Evolutionary conservation across 768 basidiomycete species (phyloP), one percentile per base, ranked within the genome.

Genomic region (Podaxis sp.): DNA sequence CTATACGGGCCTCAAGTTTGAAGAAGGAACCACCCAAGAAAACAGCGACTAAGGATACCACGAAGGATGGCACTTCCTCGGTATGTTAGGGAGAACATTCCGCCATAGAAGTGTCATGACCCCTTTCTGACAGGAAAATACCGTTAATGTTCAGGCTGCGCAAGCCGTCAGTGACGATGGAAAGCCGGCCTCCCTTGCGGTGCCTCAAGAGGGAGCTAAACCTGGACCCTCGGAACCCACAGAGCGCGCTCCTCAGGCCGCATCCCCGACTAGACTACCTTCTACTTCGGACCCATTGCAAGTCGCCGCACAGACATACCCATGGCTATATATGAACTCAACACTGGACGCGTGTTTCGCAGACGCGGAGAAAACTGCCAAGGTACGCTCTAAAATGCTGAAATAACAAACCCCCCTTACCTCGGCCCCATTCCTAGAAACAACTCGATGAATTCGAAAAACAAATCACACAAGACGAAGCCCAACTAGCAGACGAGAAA

Each of bases 291-390:
- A 81, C 58, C 63, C 78, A 13, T 67, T 83, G 11, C 79, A 83
- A 63, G 67, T 80, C 4, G 81, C 80, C 1, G 81, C 83, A 11
- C 82, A 84, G 59, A 69, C 76, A 16, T 82, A 84, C 62, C 79
- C 85, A 62, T 87, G 85, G 86, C 60, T 79, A 28, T 82, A 81
- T 64, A 87, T 88, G 85, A 76, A 77, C 4, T 79, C 82, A 10
- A 81, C 80, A 1, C 71, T 87, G 35, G 81, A 85, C 14, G 79
- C 79, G 2, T 80, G 77, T 58, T 80, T 84, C 65, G 63, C 76
- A 18, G 62, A 69, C 14, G 72, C 80, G 11, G 74, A 80, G 66
- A 64, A 71, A 50, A 58, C 71, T 16, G 77, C 77, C 4, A 71
- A 69, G 57, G 78, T 71, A 63, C 9, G 73, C 64, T n/a, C 50